These are phyloP conservation scores for Chenopodium quinoa DNA, from an alignment of 148 eudicot species.

Conservation along the genomic window DNA sequence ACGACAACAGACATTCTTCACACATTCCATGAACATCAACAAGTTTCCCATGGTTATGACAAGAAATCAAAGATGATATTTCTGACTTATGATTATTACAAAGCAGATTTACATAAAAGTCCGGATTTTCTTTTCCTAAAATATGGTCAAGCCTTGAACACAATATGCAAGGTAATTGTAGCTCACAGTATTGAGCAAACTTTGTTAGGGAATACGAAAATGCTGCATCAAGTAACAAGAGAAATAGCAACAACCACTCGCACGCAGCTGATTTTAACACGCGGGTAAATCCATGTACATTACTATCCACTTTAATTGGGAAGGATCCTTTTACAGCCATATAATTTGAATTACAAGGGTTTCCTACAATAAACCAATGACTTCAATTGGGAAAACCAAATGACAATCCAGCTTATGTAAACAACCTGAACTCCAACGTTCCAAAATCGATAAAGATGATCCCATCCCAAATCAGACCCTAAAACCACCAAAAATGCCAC, in stretches of 20 bases:
- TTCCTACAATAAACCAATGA: slow-evolving; percentile 8
- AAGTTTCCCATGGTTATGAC: slow-evolving; percentile 57
- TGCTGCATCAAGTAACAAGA: slow-evolving; percentile 59
- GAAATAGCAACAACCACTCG: slow-evolving; percentile 74
- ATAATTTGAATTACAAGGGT: not conserved
- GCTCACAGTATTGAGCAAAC: slow-evolving; percentile 56
- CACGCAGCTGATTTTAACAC: slow-evolving; percentile 47
- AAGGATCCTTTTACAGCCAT: slow-evolving; percentile 10
- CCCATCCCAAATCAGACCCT: slow-evolving; percentile 39
- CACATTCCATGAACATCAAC: slow-evolving; percentile 57
- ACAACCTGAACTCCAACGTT: slow-evolving; percentile 16
- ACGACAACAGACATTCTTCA: slow-evolving; percentile 62
- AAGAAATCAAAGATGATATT: slow-evolving; percentile 48
- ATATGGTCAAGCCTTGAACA: slow-evolving; percentile 65
- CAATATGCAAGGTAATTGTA: slow-evolving; percentile 57
- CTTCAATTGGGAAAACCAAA: slow-evolving; percentile 27
- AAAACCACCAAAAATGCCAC: slow-evolving; percentile 26
- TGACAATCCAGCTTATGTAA: slow-evolving; percentile 23
- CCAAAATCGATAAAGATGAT: slow-evolving; percentile 22
- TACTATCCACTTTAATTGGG: slow-evolving; percentile 30
- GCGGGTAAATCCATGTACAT: slow-evolving; percentile 33
- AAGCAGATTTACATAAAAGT: slow-evolving; percentile 37
- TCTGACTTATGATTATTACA: slow-evolving; percentile 58
- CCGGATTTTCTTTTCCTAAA: slow-evolving; percentile 41
- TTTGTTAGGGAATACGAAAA: slow-evolving; percentile 47